phyloP scores from a whole-genome alignment of 306 rosid genomes.

The cucumber (Cucumis sativus) region DNA sequence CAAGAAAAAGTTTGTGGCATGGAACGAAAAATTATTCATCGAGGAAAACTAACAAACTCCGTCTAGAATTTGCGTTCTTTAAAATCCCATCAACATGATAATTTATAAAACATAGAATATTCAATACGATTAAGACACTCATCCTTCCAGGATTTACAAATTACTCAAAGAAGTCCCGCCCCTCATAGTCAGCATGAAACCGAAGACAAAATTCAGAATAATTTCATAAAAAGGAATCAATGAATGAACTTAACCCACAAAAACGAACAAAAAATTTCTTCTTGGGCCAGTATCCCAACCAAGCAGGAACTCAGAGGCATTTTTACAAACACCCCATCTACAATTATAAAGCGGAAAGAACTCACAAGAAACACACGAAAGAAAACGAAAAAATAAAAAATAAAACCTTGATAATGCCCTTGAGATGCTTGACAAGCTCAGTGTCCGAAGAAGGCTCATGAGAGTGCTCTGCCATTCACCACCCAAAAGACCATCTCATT shows the following conservation, averaged over 20 bases:
- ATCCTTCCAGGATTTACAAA: too few species aligned
- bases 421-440: conserved; percentile 48
- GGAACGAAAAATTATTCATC: not conserved
- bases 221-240: not conserved
- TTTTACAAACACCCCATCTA: conserved; percentile 4
- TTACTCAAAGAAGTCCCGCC: too few species aligned
- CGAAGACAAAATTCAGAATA: not conserved
- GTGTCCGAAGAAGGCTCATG: conserved; percentile 33
- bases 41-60: not conserved
- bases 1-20: not conserved
- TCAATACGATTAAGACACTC: too few species aligned
- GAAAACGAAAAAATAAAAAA: not conserved
- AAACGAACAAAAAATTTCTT: not conserved
- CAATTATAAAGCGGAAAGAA: not conserved
- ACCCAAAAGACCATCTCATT: not conserved
- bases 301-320: not conserved
- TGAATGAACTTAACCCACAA: not conserved
- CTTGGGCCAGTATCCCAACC: not conserved
- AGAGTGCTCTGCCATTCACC: conserved; percentile 27
- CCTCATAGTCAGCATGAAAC: not conserved
- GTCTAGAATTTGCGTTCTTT: not conserved
- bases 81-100: too few species aligned
- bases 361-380: not conserved
- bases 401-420: conserved; percentile 34
- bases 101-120: too few species aligned